Evolutionary conservation across 495 filamentous ascomycete species (phyloP), one percentile per base, ranked within the genome.

Genomic region (Tuber aestivum): DNA sequence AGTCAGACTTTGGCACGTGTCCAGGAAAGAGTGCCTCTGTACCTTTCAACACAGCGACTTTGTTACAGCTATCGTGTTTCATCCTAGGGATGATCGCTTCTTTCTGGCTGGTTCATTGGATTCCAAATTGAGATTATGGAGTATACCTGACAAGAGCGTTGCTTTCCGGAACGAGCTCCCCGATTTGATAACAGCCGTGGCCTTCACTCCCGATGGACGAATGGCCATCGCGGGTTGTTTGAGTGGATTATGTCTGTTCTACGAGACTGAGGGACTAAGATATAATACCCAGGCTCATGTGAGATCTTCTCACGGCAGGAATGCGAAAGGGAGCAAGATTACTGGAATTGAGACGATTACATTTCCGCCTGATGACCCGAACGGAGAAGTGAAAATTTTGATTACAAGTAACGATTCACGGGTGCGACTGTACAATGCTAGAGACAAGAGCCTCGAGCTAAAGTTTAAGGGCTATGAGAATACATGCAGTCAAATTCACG

Each of bases 41-140:
- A 94, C 93, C 44, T 99, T 99, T 84, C 94, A 95, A 82, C 95
- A 99, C 83, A 94, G 91, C 79, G 95, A 99, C 83, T 97, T 97
- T 81, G 94, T 98, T 70, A 97, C 95, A 0, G 92, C 93, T 12
- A 93, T 99, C 42, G 92, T 92, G 50, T 99, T 99, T 80, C 95
- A 99, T 84, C 95, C 95, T 0, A 89, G 88, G 1, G 95, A 99
- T 84, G 95, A 99, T 83, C 91, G 95, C 0, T 99, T 98, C 85
- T 99, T 98, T 82, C 86, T 99, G 18, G 95, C 95, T 12, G 95
- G 95, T 6, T 97, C 93, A 16, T 86, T 98, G 41, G 95, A 99
- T 83, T 93, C 90, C n/a, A 95, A 94, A 82, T 83, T 99, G 70
- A 88, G 95, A 42, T 84, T 99, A 18, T 99, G 95, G 95, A 97